Conservation (phyloP, 2,329 filamentous ascomycete genomes). For the Botrytis paeoniae region DNA sequence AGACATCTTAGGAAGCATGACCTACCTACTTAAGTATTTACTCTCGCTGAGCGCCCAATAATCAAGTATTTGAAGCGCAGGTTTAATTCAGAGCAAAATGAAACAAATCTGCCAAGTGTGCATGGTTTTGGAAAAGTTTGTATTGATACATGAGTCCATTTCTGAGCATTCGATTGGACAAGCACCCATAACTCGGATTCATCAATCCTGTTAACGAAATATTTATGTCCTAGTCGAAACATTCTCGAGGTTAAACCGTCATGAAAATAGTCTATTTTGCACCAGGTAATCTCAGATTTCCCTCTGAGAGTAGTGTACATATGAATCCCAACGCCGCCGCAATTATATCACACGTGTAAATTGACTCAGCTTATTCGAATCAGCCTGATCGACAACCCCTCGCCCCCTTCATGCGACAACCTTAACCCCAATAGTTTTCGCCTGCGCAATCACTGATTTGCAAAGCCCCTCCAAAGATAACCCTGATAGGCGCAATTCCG, state of each 20-base stretch:
- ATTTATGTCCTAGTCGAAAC: not conserved
- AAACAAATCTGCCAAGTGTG: not conserved
- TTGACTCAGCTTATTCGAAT: not conserved
- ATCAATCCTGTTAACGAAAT: not conserved
- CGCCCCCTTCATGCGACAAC: constrained; percentile 55
- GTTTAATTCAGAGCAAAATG: not conserved
- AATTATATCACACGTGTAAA: constrained; percentile 26
- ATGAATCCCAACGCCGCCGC: constrained; percentile 32
- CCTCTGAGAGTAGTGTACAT: constrained; percentile 5
- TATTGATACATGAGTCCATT: not conserved
- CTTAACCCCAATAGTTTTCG: constrained; percentile 70
- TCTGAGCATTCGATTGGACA: not conserved
- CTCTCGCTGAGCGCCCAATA: not conserved
- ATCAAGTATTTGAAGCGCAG: not conserved
- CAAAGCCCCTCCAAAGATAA: constrained; percentile 68
- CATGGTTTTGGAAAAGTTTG: not conserved
- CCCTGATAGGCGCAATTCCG: constrained; percentile 70
- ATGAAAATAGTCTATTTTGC: constrained; percentile 2
- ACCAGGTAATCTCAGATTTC: not conserved
- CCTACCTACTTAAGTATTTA: not conserved
- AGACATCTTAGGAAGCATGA: not conserved
- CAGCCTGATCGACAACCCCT: not conserved
- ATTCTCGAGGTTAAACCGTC: not conserved
- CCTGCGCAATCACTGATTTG: constrained; percentile 70
- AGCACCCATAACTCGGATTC: not conserved